Percentiles rank a stretch among this genome's conserved stretches.
Evolutionary conservation across 2,329 filamentous ascomycete species (phyloP).

Genomic region (Fusarium sp.): DNA sequence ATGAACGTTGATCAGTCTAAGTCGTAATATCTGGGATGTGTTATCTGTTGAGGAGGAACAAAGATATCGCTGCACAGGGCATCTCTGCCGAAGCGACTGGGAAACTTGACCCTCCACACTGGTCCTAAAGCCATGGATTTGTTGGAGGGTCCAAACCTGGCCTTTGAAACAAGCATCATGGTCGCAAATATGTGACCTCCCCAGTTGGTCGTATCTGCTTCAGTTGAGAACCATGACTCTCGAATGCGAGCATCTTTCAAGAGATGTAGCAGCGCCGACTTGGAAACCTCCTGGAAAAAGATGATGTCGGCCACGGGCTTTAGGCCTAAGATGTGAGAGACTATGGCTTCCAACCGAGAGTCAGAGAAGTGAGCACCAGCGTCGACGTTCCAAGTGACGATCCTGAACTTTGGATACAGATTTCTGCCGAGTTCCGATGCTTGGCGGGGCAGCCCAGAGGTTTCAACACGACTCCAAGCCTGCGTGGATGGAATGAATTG

Average conservation of each 20-base stretch:
- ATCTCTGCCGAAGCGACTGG: conserved; percentile 47
- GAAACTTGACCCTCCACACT: conserved; percentile 48
- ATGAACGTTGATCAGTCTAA: conserved; percentile 54
- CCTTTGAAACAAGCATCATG: conserved; percentile 46
- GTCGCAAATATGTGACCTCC: conserved; percentile 41
- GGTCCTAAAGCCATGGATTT: conserved; percentile 38
- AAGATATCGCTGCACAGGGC: conserved; percentile 52
- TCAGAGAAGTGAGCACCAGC: conserved; percentile 21
- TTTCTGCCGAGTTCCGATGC: conserved; percentile 31
- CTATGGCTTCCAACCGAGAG: conserved; percentile 42
- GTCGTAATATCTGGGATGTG: conserved; percentile 2
- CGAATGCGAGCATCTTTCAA: conserved; percentile 43
- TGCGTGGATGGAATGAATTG: conserved; percentile 17
- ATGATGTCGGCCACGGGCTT: conserved; percentile 7
- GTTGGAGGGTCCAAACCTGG: conserved; percentile 36
- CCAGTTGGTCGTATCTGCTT: conserved; percentile 41
- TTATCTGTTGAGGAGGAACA: conserved; percentile 14
- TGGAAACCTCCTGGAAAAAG: conserved; percentile 27
- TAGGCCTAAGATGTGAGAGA: conserved; percentile 39
- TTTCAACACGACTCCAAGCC: conserved; percentile 13
- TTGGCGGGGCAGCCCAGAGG: conserved; percentile 21
- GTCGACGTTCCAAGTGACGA: conserved; percentile 52
- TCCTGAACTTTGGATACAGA: conserved; percentile 25
- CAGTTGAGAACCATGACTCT: conserved; percentile 47
- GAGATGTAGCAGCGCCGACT: conserved; percentile 37